Conservation (phyloP, 1,284 basidiomycete genomes). For the Inonotus hispidus region DNA sequence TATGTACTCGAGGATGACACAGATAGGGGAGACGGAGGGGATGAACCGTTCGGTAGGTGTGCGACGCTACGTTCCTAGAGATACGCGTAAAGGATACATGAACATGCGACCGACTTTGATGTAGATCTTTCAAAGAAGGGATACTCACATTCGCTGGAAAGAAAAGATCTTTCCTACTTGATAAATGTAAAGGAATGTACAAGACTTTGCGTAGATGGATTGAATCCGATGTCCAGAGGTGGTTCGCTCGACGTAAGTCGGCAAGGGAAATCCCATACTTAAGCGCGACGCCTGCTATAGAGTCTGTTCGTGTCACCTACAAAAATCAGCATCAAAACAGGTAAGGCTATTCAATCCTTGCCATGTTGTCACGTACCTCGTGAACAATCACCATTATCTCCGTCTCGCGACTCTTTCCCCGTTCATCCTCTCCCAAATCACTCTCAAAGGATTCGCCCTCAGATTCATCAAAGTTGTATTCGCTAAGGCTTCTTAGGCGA, state of each 20-base stretch:
- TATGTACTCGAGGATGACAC: too few species aligned
- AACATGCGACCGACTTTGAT: not conserved
- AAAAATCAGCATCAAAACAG: not conserved
- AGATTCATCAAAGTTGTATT: not conserved
- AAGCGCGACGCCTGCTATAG: slow-evolving; percentile 78
- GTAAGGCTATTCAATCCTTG: not conserved
- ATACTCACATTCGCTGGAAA: slow-evolving; percentile 1
- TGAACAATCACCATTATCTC: slow-evolving; percentile 18
- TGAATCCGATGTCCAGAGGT: slow-evolving; percentile 85
- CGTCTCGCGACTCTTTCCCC: not conserved
- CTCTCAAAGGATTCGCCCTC: not conserved
- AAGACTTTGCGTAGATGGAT: slow-evolving; percentile 81
- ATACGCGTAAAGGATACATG: not conserved
- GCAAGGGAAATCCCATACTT: slow-evolving; percentile 82
- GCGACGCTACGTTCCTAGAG: slow-evolving; percentile 23
- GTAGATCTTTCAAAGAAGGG: not conserved
- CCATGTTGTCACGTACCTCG: slow-evolving; percentile 2
- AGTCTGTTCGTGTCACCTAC: slow-evolving; percentile 69
- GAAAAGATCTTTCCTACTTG: slow-evolving; percentile 26
- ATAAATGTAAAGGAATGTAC: slow-evolving; percentile 63
- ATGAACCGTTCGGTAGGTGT: slow-evolving; percentile 19
- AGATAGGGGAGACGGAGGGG: too few species aligned
- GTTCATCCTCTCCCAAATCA: not conserved
- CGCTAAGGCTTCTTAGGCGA: slow-evolving; percentile 4
- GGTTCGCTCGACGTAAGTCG: slow-evolving; percentile 81